These are phyloP conservation scores for Corinectria fuckeliana DNA, from an alignment of 2,329 filamentous ascomycete species.

Conservation along the genomic window DNA sequence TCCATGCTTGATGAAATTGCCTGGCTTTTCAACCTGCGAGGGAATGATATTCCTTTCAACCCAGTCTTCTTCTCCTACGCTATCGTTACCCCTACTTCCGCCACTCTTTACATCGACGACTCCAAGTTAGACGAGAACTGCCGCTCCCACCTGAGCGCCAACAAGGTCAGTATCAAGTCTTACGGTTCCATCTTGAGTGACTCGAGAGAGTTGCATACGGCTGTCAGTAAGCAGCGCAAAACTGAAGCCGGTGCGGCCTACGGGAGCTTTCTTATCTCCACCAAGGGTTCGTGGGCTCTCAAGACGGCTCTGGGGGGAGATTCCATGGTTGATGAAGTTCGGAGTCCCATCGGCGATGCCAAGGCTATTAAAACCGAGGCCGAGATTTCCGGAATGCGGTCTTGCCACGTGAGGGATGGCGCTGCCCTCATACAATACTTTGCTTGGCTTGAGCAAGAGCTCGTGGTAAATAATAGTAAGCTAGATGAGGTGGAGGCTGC, in stretches of 20 bases:
- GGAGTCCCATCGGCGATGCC: conserved; percentile 86
- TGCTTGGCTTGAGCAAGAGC: conserved; percentile 92
- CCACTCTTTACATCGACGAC: conserved; percentile 84
- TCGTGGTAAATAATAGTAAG: conserved; percentile 72
- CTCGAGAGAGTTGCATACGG: conserved; percentile 63
- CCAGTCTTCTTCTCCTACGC: conserved; percentile 99
- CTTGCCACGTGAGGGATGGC: conserved; percentile 92
- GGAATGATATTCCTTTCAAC: conserved; percentile 95
- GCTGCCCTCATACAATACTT: conserved; percentile 92
- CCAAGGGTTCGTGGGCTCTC: conserved; percentile 90
- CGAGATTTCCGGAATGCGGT: conserved; percentile 90
- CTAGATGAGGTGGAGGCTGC: conserved; percentile 92
- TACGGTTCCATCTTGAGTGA: conserved; percentile 85
- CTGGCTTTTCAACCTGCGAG: conserved; percentile 97
- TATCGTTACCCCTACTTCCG: conserved; percentile 77
- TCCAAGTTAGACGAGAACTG: conserved; percentile 76
- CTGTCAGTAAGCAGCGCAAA: conserved; percentile 49
- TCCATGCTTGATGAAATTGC: conserved; percentile 97
- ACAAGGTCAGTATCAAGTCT: conserved; percentile 76
- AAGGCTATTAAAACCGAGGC: conserved; percentile 94
- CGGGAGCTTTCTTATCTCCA: conserved; percentile 84
- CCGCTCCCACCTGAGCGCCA: conserved; percentile 71
- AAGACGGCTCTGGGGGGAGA: conserved; percentile 87
- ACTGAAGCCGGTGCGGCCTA: conserved; percentile 37
- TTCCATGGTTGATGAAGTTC: conserved; percentile 80